Evolutionary conservation across 441 rosid species (phyloP).

Genomic region (Dalechampia spathulata): DNA sequence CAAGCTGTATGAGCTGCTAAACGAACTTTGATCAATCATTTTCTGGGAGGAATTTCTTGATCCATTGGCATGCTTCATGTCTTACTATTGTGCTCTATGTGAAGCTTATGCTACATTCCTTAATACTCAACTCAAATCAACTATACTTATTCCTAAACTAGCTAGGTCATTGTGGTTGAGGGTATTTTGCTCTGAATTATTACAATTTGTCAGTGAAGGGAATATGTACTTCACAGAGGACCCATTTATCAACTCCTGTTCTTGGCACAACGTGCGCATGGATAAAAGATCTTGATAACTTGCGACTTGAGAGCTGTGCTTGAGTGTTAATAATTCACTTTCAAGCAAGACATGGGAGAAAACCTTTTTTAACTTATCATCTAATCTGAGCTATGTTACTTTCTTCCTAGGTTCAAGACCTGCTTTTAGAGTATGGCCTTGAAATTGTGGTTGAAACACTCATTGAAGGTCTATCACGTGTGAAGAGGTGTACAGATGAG

Average conservation of each 20-base stretch:
- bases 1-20: background rate
- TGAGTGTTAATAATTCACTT: background rate
- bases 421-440: conserved; percentile 72
- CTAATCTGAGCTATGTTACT: conserved; percentile 7
- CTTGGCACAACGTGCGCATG: background rate
- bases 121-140: background rate
- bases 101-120: background rate
- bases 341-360: background rate
- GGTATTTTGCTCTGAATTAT: background rate
- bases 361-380: background rate
- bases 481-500: conserved; percentile 90
- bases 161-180: too few relatives aligned
- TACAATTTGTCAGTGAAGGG: background rate
- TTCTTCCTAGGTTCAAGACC: conserved; percentile 62
- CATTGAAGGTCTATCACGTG: conserved; percentile 87
- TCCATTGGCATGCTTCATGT: background rate
- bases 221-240: background rate
- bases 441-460: conserved; percentile 91
- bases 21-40: background rate
- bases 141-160: background rate
- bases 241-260: background rate
- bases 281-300: too few relatives aligned
- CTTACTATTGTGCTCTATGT: background rate
- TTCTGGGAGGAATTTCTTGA: background rate
- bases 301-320: background rate